Evolutionary conservation across 2,329 filamentous ascomycete species (phyloP).

Genomic region (Metarhizium robertsii): DNA sequence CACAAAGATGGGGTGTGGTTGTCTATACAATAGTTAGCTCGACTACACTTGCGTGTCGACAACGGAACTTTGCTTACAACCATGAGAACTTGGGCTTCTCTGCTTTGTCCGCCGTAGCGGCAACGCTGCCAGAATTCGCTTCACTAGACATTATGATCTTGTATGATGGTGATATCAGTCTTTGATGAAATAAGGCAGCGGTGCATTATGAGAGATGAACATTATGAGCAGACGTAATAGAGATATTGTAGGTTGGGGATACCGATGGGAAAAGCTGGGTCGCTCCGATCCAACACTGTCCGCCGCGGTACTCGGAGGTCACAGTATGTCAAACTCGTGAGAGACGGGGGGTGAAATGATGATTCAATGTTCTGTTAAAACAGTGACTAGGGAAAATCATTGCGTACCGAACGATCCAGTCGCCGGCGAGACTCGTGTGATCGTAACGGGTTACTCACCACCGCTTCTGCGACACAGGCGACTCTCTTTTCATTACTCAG

Average conservation of each 20-base stretch:
- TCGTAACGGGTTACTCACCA: not conserved
- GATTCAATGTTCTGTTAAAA: not conserved
- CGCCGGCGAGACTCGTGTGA: not conserved
- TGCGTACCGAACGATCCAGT: not conserved
- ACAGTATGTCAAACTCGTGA: not conserved
- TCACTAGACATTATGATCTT: slow-evolving; percentile 8
- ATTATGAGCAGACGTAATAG: not conserved
- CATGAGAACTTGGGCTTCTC: slow-evolving; percentile 22
- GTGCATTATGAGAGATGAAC: not conserved
- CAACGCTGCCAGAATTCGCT: not conserved
- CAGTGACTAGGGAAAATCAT: not conserved
- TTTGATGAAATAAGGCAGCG: not conserved
- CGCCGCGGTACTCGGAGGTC: not conserved
- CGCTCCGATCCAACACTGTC: not conserved
- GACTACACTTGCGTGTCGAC: not conserved
- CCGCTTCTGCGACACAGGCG: not conserved
- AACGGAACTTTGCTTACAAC: slow-evolving; percentile 20
- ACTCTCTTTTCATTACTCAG: not conserved
- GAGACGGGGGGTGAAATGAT: not conserved
- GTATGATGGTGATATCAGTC: not conserved
- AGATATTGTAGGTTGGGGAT: not conserved
- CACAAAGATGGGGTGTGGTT: slow-evolving; percentile 47
- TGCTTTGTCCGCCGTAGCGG: slow-evolving; percentile 1
- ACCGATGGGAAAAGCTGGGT: not conserved
- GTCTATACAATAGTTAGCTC: slow-evolving; percentile 20